Percentiles rank a stretch among this genome's conserved stretches.
phyloP scores from a whole-genome alignment of 2,329 filamentous ascomycete species.

The Aspergillus quadricinctus region DNA sequence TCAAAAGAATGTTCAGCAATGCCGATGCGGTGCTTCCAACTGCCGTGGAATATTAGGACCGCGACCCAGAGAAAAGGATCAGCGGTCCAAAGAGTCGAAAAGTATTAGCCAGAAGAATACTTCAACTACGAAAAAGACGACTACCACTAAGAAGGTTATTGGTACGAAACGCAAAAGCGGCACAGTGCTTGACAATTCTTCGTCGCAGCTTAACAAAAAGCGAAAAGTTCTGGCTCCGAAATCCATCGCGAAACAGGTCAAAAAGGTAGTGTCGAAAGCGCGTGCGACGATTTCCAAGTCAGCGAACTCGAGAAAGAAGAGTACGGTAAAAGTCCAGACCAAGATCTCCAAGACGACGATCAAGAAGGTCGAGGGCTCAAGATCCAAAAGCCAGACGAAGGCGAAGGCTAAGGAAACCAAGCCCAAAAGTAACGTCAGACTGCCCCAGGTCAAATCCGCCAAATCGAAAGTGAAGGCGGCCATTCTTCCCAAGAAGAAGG shows the following conservation, averaged over 20 bases:
- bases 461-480: conserved; percentile 26
- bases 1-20: conserved; percentile 59
- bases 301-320: conserved; percentile 12
- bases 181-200: conserved; percentile 22
- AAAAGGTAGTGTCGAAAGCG: conserved; percentile 26
- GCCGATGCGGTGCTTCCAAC: conserved; percentile 56
- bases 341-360: conserved; percentile 8
- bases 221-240: conserved; percentile 24
- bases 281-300: conserved; percentile 19
- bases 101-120: conserved; percentile 24
- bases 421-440: conserved; percentile 20
- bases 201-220: conserved; percentile 29
- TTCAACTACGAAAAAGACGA: conserved; percentile 13
- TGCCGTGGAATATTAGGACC: conserved; percentile 61
- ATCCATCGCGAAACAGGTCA: conserved; percentile 30
- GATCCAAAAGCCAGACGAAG: conserved; percentile 15
- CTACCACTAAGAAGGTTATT: conserved; percentile 8
- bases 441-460: conserved; percentile 25
- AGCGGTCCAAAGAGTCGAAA: conserved; percentile 25
- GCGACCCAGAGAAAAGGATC: conserved; percentile 47
- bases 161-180: conserved; percentile 33
- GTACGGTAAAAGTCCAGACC: conserved; percentile 15
- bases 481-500: conserved; percentile 14
- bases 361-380: conserved; percentile 12
- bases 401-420: conserved; percentile 11